Base-by-base conservation (phyloP, 768 basidiomycete species). In the Russula vinacea region DNA sequence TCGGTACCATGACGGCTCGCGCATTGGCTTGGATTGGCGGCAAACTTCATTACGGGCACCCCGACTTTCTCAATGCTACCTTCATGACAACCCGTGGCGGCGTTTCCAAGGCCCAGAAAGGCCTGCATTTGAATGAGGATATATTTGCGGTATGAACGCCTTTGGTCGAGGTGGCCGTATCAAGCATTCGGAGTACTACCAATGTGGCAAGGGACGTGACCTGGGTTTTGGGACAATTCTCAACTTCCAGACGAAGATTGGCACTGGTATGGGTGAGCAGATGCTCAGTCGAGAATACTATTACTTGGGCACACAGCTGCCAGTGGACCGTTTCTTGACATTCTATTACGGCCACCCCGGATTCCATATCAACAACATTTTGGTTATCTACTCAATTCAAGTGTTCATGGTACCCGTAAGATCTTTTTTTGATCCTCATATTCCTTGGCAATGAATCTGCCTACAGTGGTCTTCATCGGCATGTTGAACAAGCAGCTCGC, bases 111-210 rank as follows among this genome's bases (percentile, higher is more conserved):
- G 97, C 97, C 29, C 97, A 99, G 77, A 99, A 99, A 75, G 97
- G 97, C 62, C 78, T 99, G 47, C 97, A 99, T 75, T 78, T 99
- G 67, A 98, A 98, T 78, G 97, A 99, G 76, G 97, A 99, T 85
- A 99, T 99, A 68, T 99, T 94, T 74, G 97, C 97, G 97, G 97
- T 71, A 99, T 99, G 96, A 98, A 90, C 69, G 96, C 97, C 3
- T 94, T 98, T 73, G 93, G 94, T 66, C 93, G 97, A 64, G 97
- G 97, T 58, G 97, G 97, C 53, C 87, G 95, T 64, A 99, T 99
- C 84, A 99, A 99, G 80, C 97, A 99, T 74, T 93, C 93, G 45
- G 97, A 99, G 75, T 99, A 99, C 78, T 99, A 98, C 74, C 97
- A 99, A 77, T 98, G 96, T 73, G 96, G 96, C 68, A 98, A 99